Evolutionary conservation across 345 rosid genomes (phyloP).

Genomic region (Ceriops tagal): DNA sequence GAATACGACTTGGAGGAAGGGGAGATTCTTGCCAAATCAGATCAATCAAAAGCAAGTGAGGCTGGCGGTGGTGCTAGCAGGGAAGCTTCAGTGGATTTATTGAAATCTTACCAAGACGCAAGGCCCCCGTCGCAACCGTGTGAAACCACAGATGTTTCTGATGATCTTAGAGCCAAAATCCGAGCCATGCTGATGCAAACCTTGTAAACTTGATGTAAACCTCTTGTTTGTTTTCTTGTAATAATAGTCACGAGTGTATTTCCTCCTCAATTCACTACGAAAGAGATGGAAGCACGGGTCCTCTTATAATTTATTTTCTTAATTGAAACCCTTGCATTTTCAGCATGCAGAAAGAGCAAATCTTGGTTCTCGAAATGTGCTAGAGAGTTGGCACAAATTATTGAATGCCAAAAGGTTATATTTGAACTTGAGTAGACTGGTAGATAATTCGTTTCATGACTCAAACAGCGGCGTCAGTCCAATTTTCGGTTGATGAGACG

Average conservation of each 20-base stretch:
- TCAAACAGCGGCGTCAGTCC: no score
- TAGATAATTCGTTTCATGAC: no score
- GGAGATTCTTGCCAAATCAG: conserved; percentile 48
- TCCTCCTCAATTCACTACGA: no score
- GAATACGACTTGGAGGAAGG: conserved; percentile 61
- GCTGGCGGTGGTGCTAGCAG: conserved; percentile 27
- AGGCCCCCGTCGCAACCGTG: conserved; percentile 33
- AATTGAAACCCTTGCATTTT: no score
- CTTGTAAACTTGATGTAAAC: background rate
- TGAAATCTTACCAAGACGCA: conserved; percentile 22
- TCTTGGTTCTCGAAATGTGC: no score
- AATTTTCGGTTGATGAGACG: no score
- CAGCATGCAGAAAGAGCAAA: no score
- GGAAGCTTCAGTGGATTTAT: conserved; percentile 38
- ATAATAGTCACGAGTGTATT: background rate
- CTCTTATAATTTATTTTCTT: no score
- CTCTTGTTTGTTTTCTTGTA: background rate
- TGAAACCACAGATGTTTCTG: conserved; percentile 46
- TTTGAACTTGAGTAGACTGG: no score
- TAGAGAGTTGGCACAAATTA: no score
- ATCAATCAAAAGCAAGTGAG: conserved; percentile 47
- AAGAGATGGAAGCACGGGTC: no score
- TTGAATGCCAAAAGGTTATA: no score
- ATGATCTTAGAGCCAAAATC: conserved; percentile 88
- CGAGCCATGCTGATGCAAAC: conserved; percentile 89